Evolutionary conservation across 257 asterid species (phyloP), one percentile per base, ranked within the genome.

Genomic region (Nicotiana knightiana): DNA sequence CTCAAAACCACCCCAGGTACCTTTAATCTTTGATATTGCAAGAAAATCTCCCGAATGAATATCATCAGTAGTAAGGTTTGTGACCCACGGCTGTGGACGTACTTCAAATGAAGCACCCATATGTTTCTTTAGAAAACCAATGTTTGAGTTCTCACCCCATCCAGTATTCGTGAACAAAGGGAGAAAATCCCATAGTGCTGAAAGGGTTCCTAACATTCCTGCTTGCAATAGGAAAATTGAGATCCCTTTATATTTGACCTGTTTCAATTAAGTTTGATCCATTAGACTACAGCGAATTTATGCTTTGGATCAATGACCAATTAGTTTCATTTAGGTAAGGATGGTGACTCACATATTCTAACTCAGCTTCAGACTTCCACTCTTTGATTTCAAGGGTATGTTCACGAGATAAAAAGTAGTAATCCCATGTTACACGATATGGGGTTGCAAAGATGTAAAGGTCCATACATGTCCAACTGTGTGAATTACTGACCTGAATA

Each of bases 1-100:
- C 93, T 95, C 97, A 76, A 95, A 92, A 61, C 91, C 99, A 64
- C 99, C 99, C 97, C 97, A 93, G 55, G 93, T 88, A 59, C 99
- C 99, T 79, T 92, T 89, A 55, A 95, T 90, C 85, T 95, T 95
- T 43, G 99, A 95, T 81, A 95, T 68, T 0, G 91, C 97, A 33
- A 95, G 89, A 73, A 93, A 94, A 88, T 93, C 98, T 43, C 98
- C 97, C 30, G 99, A 93, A 81, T 93, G 93, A 83, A 95, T 89
- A 37, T 92, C 93, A n/a, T 88, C 97, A 37, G 65, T 82, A 9
- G 86, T 88, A 81, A 93, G 73, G 81, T 89, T 92, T 61, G 97
- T 89, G 39, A 89, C 90, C 96, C 97, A 95, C 15, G 99, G 99
- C 77, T 92, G 91, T 85, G 97, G 95, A 33, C 98, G 96, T 86